Evolutionary conservation across 176 grass and related monocot species (phyloP), one percentile per base, ranked within the genome.

Genomic region (Rhipidocladum racemiflorum): DNA sequence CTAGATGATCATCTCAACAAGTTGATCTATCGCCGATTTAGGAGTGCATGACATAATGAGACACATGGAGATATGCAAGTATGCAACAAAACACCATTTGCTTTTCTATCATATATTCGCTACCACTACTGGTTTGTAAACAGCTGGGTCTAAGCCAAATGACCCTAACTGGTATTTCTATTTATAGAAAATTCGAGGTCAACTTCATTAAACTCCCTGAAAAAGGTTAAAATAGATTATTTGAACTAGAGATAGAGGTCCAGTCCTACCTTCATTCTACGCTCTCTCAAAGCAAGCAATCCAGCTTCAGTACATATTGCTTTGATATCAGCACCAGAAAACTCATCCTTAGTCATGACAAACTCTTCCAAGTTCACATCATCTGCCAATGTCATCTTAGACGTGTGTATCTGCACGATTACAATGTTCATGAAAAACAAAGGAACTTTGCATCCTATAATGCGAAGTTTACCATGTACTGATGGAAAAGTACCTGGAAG

Each of bases 301-400:
- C 93, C 93, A n/a, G 93, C 86, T 79, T 96, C 93, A 1, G 93
- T 96, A 76, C 93, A 96, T 23, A 96, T 96, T 1, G 93, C 93
- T 79, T 96, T 96, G 16, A 96, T 96, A 75, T 96, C 93, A 65
- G 93, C 93, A 9, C 90, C 93, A 0, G 90, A 96, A 46, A 96
- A 96, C 13, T 96, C 93, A 4, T 96, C 93, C 76, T 96, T 96
- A 0, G 90, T 92, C 93, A 96, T 96, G 27, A 96, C 90, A 70
- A 96, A 96, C 76, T 96, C 93, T 86, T 96, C 93, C 45, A 96
- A 68, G 72, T 96, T 96, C 80, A 96, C 93, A 76, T 96, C 93
- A 36, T 96, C 93, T 39, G 93, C 84, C 73, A 96, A 64, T 13
- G 93, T 96, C 93, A 96, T 96, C 83, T 92, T 96, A 35, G 93